Conservation (phyloP, 1,284 basidiomycete species). For the Malassezia furfur region DNA sequence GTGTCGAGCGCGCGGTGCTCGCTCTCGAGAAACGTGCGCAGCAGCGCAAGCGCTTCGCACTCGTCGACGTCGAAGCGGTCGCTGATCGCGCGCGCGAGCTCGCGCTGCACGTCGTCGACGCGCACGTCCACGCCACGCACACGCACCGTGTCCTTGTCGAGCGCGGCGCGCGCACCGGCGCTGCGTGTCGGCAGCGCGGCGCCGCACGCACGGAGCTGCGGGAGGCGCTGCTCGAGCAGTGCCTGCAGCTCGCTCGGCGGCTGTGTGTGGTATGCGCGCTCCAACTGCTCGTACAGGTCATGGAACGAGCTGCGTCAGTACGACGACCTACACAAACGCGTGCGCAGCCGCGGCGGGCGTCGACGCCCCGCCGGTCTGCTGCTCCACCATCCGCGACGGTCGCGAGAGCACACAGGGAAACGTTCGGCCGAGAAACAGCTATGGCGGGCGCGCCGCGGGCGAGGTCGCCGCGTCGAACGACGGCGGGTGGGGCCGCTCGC, state of each 20-base stretch:
- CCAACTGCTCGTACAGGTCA: slow-evolving; percentile 39
- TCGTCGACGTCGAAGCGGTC: slow-evolving; percentile 64
- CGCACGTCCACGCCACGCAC: slow-evolving; percentile 53
- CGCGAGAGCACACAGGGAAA: neutral
- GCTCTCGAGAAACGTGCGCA: slow-evolving; percentile 69
- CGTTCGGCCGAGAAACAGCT: slow-evolving; percentile 2
- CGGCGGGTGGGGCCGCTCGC: neutral
- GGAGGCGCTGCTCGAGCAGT: slow-evolving; percentile 21
- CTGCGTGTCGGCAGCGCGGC: slow-evolving; percentile 19
- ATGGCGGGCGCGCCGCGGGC: neutral
- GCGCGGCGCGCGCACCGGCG: slow-evolving; percentile 3
- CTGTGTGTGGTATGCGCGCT: slow-evolving; percentile 24
- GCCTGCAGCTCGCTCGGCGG: slow-evolving; percentile 19
- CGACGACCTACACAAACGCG: neutral
- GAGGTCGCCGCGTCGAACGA: neutral
- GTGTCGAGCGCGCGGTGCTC: slow-evolving; percentile 56
- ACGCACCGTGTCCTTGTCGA: neutral
- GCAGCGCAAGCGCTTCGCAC: slow-evolving; percentile 60
- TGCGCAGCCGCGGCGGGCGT: neutral
- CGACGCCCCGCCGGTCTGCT: neutral
- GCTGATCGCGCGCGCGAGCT: slow-evolving; percentile 62
- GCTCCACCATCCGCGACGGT: neutral
- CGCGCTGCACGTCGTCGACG: slow-evolving; percentile 59
- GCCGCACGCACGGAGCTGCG: slow-evolving; percentile 24
- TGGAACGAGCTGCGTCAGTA: slow-evolving; percentile 23